Base-by-base conservation (phyloP, 371 early-diverging fungal species). In the Lichtheimia hyalospora region DNA sequence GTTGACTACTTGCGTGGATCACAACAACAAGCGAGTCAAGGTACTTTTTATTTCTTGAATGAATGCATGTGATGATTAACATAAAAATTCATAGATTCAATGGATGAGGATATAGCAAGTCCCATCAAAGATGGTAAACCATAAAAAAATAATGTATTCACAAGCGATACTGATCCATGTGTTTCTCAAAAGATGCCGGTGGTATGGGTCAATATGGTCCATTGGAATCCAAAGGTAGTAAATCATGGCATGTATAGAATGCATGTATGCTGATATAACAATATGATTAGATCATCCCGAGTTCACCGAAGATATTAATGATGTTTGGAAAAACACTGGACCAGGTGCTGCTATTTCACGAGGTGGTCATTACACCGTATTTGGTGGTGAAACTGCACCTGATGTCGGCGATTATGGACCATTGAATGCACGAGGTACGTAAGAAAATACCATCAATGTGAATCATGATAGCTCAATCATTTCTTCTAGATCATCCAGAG, bases 1-100 rank as follows among this genome's bases (percentile, higher is more conserved):
- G 40, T 53, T 18, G 53, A 53, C 4, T 53, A 53, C 20, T 21
- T 53, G n/a, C 53, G 53, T 39, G 40, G 53, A 15, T 18, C 40
- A 39, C 20, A 40, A 40, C 40, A 53, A 21, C 20, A 53, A 3
- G 13, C 53, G 40, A 16, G 16, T 40, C 34, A 53, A 53, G 39
- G 18, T 53, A n/a, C 14, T 2, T 5, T 25, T 21, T 18, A 2
- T 12, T 39, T 39, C 28, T 20, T 3, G 0, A 14, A 15, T 20
- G 7, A 7, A 40, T 39, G 1, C 28, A 52, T 18, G 25, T 25
- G 23, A 50, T 27, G 5, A 25, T 16, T 51, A 14, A 12, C 23
- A 13, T 27, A n/a, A 5, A 5, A 2, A 5, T 15, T 7, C 27
- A 51, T 34, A 34, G 34, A 27, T 13, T 1, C 5, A 3, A 23